Conservation (phyloP, 345 rosid genomes). For the Lumnitzera racemosa region DNA sequence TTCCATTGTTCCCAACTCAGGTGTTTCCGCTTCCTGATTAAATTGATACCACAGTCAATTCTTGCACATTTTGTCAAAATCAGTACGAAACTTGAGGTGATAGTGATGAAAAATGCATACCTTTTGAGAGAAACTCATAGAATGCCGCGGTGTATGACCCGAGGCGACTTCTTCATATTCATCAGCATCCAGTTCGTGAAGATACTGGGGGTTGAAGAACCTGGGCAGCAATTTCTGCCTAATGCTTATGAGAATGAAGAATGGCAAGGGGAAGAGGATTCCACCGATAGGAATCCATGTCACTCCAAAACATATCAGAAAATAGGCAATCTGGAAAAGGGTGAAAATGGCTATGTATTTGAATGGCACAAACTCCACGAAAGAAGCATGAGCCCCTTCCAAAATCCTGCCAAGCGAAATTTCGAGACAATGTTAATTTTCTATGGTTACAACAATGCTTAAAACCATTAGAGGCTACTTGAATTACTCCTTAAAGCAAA, state of each 20-base stretch:
- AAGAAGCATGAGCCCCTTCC: conserved; percentile 69
- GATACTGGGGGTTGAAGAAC: conserved; percentile 83
- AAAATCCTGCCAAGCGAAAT: conserved; percentile 45
- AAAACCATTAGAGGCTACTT: too few relatives aligned
- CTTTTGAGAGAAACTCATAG: too few relatives aligned
- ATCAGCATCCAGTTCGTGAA: conserved; percentile 88
- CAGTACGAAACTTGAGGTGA: neutral
- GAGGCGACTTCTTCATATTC: conserved; percentile 57
- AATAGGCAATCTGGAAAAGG: conserved; percentile 67
- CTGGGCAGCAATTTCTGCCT: conserved; percentile 75
- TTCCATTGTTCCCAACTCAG: conserved; percentile 15
- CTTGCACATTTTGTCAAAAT: neutral
- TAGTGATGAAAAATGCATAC: neutral
- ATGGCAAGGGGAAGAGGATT: conserved; percentile 80
- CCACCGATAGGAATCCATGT: conserved; percentile 96
- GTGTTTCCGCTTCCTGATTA: conserved; percentile 30
- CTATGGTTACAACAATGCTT: neutral
- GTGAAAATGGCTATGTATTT: conserved; percentile 67
- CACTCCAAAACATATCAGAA: conserved; percentile 77
- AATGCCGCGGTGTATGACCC: too few relatives aligned
- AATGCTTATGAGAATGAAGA: conserved; percentile 88
- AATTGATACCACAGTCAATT: neutral
- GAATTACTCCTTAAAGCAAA: neutral
- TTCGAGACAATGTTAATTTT: neutral
- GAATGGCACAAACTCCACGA: conserved; percentile 86